phyloP scores from a whole-genome alignment of 2,329 filamentous ascomycete species.

The Rhexocercosporidium sp. region DNA sequence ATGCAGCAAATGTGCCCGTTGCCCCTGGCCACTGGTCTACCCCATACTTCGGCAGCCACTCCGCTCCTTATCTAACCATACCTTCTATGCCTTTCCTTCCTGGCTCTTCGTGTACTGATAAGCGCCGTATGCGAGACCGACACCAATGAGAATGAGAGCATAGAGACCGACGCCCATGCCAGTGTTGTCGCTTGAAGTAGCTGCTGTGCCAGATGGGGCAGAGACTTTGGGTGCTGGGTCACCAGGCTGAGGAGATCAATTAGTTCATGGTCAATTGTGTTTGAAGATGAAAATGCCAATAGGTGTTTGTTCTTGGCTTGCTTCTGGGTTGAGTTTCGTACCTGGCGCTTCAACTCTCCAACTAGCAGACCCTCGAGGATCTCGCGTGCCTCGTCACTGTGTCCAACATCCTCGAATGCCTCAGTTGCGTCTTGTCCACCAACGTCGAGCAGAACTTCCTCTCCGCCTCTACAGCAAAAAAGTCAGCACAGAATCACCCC shows the following conservation, averaged over 20 bases:
- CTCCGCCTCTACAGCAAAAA: slow-evolving; percentile 75
- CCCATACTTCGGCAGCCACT: slow-evolving; percentile 4
- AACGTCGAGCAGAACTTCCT: slow-evolving; percentile 96
- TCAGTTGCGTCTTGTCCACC: slow-evolving; percentile 95
- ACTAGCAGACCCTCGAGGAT: slow-evolving; percentile 80
- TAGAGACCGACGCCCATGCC: slow-evolving; percentile 80
- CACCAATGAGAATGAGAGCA: slow-evolving; percentile 78
- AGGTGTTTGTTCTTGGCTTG: no score
- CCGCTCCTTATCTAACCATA: background rate
- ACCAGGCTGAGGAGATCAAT: slow-evolving; percentile 61
- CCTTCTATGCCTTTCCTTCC: slow-evolving; percentile 33
- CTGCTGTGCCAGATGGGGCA: slow-evolving; percentile 53
- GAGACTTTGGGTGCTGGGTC: slow-evolving; percentile 76
- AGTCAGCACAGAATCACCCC: slow-evolving; percentile 23
- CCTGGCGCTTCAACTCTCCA: slow-evolving; percentile 79
- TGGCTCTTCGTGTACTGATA: slow-evolving; percentile 79
- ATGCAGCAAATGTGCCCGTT: slow-evolving; percentile 35
- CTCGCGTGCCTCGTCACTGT: slow-evolving; percentile 97
- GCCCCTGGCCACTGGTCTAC: slow-evolving; percentile 5
- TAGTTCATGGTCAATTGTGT: background rate
- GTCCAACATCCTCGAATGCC: slow-evolving; percentile 98
- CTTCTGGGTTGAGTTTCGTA: slow-evolving; percentile 51
- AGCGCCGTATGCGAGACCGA: slow-evolving; percentile 75
- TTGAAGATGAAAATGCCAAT: background rate
- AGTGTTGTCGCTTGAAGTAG: slow-evolving; percentile 46